These are phyloP conservation scores for Mycena rebaudengoi DNA, from an alignment of 768 basidiomycete genomes.

Conservation along the genomic window DNA sequence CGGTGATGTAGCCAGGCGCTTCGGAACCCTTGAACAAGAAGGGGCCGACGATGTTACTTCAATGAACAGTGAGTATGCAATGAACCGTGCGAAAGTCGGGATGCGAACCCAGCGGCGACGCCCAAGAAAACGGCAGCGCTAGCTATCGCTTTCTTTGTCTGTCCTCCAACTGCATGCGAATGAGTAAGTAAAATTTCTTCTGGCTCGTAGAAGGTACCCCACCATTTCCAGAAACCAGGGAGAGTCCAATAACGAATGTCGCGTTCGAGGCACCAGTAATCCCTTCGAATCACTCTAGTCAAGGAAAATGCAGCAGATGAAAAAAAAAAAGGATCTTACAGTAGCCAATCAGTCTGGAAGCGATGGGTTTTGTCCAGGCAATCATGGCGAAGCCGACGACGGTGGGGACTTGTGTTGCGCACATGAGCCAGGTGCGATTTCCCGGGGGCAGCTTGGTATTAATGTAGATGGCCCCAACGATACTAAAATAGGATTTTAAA, in stretches of 20 bases:
- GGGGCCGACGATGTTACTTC: conserved; percentile 33
- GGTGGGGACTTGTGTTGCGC: conserved; percentile 31
- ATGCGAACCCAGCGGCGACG: conserved; percentile 27
- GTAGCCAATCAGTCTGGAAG: conserved; percentile 29
- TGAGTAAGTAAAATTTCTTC: not conserved
- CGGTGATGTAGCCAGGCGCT: conserved; percentile 32
- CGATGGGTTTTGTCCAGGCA: conserved; percentile 33
- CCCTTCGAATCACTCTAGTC: conserved; percentile 2
- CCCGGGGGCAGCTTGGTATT: conserved; percentile 30
- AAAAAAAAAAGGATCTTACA: conserved; percentile 22
- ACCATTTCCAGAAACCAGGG: conserved; percentile 48
- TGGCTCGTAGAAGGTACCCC: not conserved
- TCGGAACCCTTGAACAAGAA: conserved; percentile 35
- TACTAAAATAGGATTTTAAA: conserved; percentile 10
- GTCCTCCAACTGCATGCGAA: conserved; percentile 37
- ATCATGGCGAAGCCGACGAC: conserved; percentile 37
- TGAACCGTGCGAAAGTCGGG: no score
- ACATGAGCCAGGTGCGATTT: conserved; percentile 36
- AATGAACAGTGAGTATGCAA: not conserved
- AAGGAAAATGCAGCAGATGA: not conserved
- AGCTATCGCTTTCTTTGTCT: conserved; percentile 33
- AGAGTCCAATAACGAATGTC: conserved; percentile 40
- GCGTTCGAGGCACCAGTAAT: conserved; percentile 38
- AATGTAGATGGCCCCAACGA: conserved; percentile 26
- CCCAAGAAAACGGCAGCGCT: conserved; percentile 32